Percentiles rank a stretch among this genome's conserved stretches.
Evolutionary conservation across 306 rosid genomes (phyloP).

Genomic region (Luffa aegyptiaca): DNA sequence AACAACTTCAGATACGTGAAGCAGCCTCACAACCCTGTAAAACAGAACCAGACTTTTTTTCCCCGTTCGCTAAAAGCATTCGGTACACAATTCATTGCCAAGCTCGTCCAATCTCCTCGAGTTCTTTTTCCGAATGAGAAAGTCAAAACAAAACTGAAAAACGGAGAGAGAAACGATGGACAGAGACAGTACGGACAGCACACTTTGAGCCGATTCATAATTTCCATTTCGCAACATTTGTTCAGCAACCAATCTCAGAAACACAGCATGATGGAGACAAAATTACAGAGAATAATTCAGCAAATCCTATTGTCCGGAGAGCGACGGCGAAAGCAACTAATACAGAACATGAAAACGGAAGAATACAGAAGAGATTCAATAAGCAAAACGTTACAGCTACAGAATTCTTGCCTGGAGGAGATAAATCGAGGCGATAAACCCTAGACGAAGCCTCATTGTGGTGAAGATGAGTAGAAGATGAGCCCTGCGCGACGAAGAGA

Average conservation of each 20-base stretch:
- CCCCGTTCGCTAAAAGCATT: not conserved
- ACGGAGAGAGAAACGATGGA: not conserved
- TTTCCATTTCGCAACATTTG: not conserved
- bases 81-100: not conserved
- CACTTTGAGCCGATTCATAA: not conserved
- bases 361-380: not conserved
- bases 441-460: constrained; percentile 38
- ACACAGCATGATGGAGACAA: not conserved
- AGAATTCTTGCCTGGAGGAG: constrained; percentile 50
- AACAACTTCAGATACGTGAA: not conserved
- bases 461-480: not conserved
- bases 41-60: not conserved
- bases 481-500: not conserved
- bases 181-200: not conserved
- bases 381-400: not conserved
- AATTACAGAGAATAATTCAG: not conserved
- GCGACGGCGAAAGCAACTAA: not conserved
- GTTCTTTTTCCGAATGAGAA: not conserved
- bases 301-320: not conserved
- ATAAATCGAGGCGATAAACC: constrained; percentile 21
- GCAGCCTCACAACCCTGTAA: not conserved
- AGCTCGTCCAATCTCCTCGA: not conserved
- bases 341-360: not conserved
- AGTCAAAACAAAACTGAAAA: not conserved
- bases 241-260: not conserved